Evolutionary conservation across 2,329 filamentous ascomycete genomes (phyloP), one percentile per base, ranked within the genome.

Genomic region (Alternaria rosae): DNA sequence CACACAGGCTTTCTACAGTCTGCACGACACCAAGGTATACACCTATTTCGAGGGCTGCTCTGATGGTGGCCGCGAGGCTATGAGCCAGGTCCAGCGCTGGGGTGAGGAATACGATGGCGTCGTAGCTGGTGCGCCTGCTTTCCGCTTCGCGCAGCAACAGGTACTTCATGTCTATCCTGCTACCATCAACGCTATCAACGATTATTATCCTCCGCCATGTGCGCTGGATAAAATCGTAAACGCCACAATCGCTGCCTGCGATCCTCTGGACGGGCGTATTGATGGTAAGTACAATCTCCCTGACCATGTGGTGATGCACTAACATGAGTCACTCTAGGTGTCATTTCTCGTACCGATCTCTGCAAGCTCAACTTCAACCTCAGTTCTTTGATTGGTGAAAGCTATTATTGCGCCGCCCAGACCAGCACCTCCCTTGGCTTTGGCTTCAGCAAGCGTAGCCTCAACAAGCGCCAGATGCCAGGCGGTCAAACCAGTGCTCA

Each of bases 31-130:
- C 12, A 72, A 70, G 56, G 21, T 79, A 12, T 84, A 83, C 70
- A 78, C 83, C 3, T 86, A 86, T 75, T 87, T 83, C 66, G 81
- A 85, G 64, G 85, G 84, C 4, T 87, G 85, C 72, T 86, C 84
- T 12, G 85, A 87, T 54, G 85, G 85, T 20, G 85, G 82, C 2
- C 79, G 83, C 6, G 82, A 85, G 66, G 83, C 79, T 13, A 82
- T 78, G 79, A 82, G 79, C 58, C 84, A 86, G 70, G 76, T 85
- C 2, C 85, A 87, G 70, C 82, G 84, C 15, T 86, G 80, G 66
- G 82, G 81, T 9, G 79, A 83, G 57, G 67, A 84, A 67, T 83
- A 82, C 59, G 83, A 85, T 61, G 83, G 84, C 13, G 78, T 80
- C 1, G 75, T 82, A 1, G 78, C 80, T 4, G 83, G 83, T 6